Evolutionary conservation across 2,329 filamentous ascomycete genomes (phyloP), one percentile per base, ranked within the genome.

Genomic region (Neurospora crassa): DNA sequence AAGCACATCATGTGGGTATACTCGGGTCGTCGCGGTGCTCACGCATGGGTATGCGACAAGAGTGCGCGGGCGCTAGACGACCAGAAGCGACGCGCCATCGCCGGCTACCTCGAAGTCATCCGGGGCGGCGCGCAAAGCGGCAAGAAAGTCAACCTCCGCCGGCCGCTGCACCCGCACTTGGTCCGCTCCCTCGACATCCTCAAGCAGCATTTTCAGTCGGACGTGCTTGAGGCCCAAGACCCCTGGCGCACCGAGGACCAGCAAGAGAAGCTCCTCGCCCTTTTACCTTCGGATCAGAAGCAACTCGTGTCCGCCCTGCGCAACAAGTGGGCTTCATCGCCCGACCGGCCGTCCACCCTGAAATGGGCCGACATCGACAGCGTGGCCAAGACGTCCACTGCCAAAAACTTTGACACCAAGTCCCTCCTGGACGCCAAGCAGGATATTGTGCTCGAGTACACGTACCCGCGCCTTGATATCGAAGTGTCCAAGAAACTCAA

Each of bases 1-100:
- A 90, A 92, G 79, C 95, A 99, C 81, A 95, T 99, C 78, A 87
- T 99, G 81, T 99, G 96, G 96, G 94, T 99, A 7, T 99, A 99
- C 81, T 99, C 96, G 0, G 96, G 96, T 76, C 91, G 96, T 81
- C 89, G 96, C 86, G 96, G 96, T 83, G 94, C 92, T 40, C 96
- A 99, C 89, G 96, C 96, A 6, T 99, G 96, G 96, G 92, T 99
- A 12, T 98, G 95, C 79, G 96, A 99, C 80, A 92, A 91, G 78
- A 90, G 91, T 71, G 96, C 94, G 0, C 88, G 96, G 71, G 86
- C 86, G 42, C 88, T 99, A 84, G 92, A 97, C 74, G 96, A 99
- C 77, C 88, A 91, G 76, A 94, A 92, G 81, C 88, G 96, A 70
- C 89, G 89, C 75, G 92, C 94, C 0, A 91, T 99, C 73, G 93